Conservation (phyloP, 768 basidiomycete species). For the Hypholoma sublateritium region DNA sequence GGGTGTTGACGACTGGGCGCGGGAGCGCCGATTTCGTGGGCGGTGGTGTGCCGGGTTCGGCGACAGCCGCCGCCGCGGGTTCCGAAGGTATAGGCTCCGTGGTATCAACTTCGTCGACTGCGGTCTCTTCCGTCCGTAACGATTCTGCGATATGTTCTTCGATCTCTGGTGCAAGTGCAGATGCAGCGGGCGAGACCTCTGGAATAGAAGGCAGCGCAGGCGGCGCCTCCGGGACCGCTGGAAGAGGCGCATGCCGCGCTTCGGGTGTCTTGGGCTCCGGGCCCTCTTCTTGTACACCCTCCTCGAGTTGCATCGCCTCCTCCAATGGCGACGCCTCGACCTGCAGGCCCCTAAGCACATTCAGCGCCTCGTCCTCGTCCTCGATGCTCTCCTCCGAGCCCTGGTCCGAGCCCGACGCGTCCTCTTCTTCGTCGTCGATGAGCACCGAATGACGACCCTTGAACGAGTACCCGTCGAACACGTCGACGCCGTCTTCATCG, state of each 20-base stretch:
- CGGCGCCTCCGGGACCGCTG: slow-evolving; percentile 17
- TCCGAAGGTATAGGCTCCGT: slow-evolving; percentile 2
- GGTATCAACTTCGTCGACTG: slow-evolving; percentile 7
- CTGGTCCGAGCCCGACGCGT: slow-evolving; percentile 43
- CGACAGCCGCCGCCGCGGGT: slow-evolving; percentile 22
- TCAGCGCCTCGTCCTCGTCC: slow-evolving; percentile 31
- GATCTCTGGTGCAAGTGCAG: neutral
- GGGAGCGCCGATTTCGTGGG: slow-evolving; percentile 26
- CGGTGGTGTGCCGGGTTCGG: slow-evolving; percentile 14
- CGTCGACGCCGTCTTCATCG: slow-evolving; percentile 63
- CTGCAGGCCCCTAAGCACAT: slow-evolving; percentile 19
- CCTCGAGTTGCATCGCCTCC: slow-evolving; percentile 20
- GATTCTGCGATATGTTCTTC: neutral
- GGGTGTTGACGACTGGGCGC: slow-evolving; percentile 24
- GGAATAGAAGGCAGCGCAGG: slow-evolving; percentile 4
- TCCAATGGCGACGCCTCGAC: slow-evolving; percentile 16
- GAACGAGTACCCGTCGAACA: slow-evolving; percentile 95
- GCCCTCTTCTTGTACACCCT: slow-evolving; percentile 32
- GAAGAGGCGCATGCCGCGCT: slow-evolving; percentile 44
- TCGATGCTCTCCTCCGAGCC: slow-evolving; percentile 43
- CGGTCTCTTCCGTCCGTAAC: slow-evolving; percentile 10
- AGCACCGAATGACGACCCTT: slow-evolving; percentile 83
- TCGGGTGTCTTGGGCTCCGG: slow-evolving; percentile 77
- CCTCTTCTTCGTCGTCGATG: slow-evolving; percentile 68
- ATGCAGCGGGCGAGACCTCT: neutral